Evolutionary conservation across 2,329 filamentous ascomycete genomes (phyloP).

Genomic region (Sclerotinia minor): DNA sequence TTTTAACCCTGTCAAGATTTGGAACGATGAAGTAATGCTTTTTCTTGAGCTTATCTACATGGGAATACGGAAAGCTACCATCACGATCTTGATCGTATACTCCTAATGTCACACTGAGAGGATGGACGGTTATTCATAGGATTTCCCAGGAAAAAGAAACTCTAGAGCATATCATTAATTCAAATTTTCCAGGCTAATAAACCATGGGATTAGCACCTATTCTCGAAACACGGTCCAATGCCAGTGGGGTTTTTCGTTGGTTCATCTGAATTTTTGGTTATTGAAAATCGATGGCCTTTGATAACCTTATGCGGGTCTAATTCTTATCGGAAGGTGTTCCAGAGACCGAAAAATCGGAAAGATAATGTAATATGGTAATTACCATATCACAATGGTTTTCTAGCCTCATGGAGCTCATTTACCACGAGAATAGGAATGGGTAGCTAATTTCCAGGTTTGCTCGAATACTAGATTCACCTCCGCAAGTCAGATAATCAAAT

Average conservation of each 20-base stretch:
- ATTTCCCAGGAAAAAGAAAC: background rate
- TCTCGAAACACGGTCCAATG: background rate
- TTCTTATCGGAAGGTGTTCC: background rate
- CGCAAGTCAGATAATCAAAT: background rate
- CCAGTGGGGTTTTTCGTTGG: background rate
- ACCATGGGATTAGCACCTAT: background rate
- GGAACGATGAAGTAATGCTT: background rate
- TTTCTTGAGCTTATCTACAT: background rate
- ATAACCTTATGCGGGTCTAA: background rate
- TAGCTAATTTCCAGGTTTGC: background rate
- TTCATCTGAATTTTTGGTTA: background rate
- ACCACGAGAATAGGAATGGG: background rate
- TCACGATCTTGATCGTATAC: background rate
- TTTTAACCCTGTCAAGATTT: background rate
- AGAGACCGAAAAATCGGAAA: background rate
- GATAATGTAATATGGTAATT: background rate
- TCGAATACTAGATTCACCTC: background rate
- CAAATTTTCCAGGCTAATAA: background rate
- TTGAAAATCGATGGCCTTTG: background rate
- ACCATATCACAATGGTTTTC: background rate
- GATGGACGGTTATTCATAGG: background rate
- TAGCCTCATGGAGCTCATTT: background rate
- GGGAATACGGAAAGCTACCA: too few species aligned
- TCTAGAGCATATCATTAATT: background rate
- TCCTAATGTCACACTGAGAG: background rate